These are phyloP conservation scores for Naegleria gruberi DNA, from an alignment of 208 protist species.

Conservation along the genomic window DNA sequence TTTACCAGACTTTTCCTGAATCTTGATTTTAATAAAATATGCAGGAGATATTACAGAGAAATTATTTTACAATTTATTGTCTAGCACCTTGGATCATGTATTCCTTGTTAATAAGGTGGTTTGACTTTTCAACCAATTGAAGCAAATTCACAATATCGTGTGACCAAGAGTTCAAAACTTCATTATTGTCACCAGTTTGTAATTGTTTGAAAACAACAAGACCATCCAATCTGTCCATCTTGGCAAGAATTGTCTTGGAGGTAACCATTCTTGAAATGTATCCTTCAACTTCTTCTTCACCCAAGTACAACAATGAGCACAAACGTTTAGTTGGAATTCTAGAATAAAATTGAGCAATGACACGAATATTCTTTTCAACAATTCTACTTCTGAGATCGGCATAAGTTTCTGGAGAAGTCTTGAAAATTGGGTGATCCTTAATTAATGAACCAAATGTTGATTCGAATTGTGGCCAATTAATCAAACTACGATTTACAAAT, in stretches of 20 bases:
- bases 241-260: slow-evolving; percentile 74
- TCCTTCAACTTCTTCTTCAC: slow-evolving; percentile 68
- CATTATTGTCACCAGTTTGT: slow-evolving; percentile 61
- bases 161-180: slow-evolving; percentile 70
- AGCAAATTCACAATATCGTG: not conserved
- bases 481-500: slow-evolving; percentile 46
- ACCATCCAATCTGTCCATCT: slow-evolving; percentile 82
- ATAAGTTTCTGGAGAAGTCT: slow-evolving; percentile 46
- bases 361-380: slow-evolving; percentile 88
- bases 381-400: slow-evolving; percentile 73
- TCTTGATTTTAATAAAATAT: not conserved
- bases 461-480: slow-evolving; percentile 53
- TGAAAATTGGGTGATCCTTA: slow-evolving; percentile 62
- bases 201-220: slow-evolving; percentile 74
- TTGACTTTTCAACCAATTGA: not conserved
- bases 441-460: slow-evolving; percentile 53
- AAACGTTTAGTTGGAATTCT: slow-evolving; percentile 77
- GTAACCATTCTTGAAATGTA: slow-evolving; percentile 80
- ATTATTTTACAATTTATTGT: not conserved
- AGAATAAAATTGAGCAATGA: slow-evolving; percentile 84
- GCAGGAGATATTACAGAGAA: not conserved
- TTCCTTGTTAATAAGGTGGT: slow-evolving; percentile 12
- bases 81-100: not conserved
- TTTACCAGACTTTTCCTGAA: too few relatives aligned
- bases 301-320: slow-evolving; percentile 72